Base-by-base conservation (phyloP, 192 early-diverging fungal genomes). In the Rhizoclosmatium globosum region DNA sequence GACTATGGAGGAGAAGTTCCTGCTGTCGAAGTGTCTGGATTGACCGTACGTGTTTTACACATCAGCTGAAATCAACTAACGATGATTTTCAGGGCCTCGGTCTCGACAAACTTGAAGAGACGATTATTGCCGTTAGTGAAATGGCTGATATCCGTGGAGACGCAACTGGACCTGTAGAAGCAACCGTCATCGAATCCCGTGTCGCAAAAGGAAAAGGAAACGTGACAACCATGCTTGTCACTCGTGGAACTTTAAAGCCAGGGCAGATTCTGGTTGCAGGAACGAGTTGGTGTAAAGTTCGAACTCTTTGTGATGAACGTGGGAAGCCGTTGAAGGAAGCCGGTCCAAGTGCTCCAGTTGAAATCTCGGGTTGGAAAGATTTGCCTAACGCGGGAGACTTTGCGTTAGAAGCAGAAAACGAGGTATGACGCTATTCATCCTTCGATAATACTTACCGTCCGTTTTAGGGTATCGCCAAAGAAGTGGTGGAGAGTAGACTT, bases 1-100 rank as follows among this genome's bases (percentile, higher is more conserved):
- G 96, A 97, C 19, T 85, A 93, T 67, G 95, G 95, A 31, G 97
- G 97, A n/a, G 97, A 99, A 45, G 91, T 95, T 38, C 95, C 94
- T 66, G 92, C 91, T 23, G 94, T 99, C 38, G 87, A 95, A 81
- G 93, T 99, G 2, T 99, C 97, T 2, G 96, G 92, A 2, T 82
- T 97, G 62, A 98, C 91, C 50, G 84, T 86, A n/a, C 11, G 47
- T 53, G n/a, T 43, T 61, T 60, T 45, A 31, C 31, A 31, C 31
- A 31, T 31, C 31, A 31, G 31, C 31, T 31, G 31, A 31, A 31
- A 31, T 31, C 31, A 31, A 31, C 31, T 31, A 0, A 31, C 31
- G 31, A 31, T 31, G 31, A 31, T 31, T 65, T 17, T 23, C 19
- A 93, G 83, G 93, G 94, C 1, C 87, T 90, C 50, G 96, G 96